Evolutionary conservation across 2,329 filamentous ascomycete genomes (phyloP), one percentile per base, ranked within the genome.

Genomic region (Dactylonectria estremocensis): DNA sequence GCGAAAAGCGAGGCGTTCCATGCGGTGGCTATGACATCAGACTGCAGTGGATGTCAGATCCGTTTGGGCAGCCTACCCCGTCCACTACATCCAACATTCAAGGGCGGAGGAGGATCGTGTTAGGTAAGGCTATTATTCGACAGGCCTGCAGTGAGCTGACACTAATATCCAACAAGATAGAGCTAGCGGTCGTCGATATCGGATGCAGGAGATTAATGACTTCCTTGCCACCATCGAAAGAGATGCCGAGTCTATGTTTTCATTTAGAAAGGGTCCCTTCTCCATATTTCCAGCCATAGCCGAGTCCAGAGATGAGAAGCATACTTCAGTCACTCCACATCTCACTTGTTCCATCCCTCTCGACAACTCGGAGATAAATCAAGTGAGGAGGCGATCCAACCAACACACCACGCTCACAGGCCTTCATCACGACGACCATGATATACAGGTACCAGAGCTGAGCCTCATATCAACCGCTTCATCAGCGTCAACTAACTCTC

Each of bases 1-100:
- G 68, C n/a, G 65, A 68, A 46, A 69, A 55, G 20, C 58, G 60
- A 35, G 64, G 64, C 11, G 18, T 67, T 13, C 10, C 49, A 3
- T 67, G 64, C 8, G 64, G 64, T 8, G 64, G 64, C n/a, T 67
- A 67, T 58, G 64, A 63, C 4, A 67, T 67, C 14, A 49, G 60
- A 49, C 48, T 67, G 31, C 64, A 67, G 31, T 67, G 64, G 64
- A 33, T 67, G 9, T 67, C 64, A 10, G 64, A 67, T 22, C 60
- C 64, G 3, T 63, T 58, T 35, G 54, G 31, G 7, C 48, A 63
- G 5, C 37, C 49, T 20, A 20, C 50, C 33, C 35, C 46, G 1
- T 22, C 53, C 14, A 22, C 59, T 33, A 16, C 54, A 16, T 58
- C 54, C n/a, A 59, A 24, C 16, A 50, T 37, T n/a, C 58, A 43